phyloP scores from a whole-genome alignment of 352 stramenopile species.

The Phytophthora multivora region DNA sequence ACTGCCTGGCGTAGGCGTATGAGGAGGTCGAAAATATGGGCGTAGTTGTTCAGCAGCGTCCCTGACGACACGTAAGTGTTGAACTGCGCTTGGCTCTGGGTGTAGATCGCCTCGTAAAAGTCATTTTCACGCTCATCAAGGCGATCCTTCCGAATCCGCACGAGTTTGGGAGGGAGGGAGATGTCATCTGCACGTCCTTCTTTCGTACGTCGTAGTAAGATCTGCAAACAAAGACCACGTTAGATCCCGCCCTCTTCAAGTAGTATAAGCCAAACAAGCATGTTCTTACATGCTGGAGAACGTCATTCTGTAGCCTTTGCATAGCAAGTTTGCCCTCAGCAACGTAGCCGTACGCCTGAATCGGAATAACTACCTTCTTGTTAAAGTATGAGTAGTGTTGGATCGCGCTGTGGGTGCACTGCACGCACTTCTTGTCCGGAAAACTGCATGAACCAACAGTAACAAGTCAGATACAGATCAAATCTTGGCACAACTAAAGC shows the following conservation, averaged over 20 bases:
- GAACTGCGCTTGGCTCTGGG: constrained; percentile 97
- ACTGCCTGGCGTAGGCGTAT: constrained; percentile 98
- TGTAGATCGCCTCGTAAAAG: constrained; percentile 99
- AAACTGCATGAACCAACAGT: constrained; percentile 42
- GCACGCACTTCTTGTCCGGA: constrained; percentile 83
- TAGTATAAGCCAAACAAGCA: neutral
- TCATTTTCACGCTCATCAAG: constrained; percentile 95
- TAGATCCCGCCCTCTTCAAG: neutral
- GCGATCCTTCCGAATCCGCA: constrained; percentile 85
- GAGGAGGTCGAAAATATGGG: constrained; percentile 98
- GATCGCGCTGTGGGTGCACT: constrained; percentile 94
- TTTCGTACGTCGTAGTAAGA: constrained; percentile 98
- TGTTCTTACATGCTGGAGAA: constrained; percentile 85
- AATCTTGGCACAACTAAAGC: neutral
- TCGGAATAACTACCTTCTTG: constrained; percentile 98
- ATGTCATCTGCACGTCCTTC: constrained; percentile 97
- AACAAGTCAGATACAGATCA: constrained; percentile 21
- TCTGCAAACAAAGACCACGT: constrained; percentile 46
- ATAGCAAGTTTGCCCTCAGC: constrained; percentile 94
- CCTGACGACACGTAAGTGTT: constrained; percentile 97
- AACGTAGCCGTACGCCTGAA: constrained; percentile 95
- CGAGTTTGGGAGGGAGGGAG: constrained; percentile 85
- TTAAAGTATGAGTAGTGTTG: constrained; percentile 99
- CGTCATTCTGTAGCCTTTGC: constrained; percentile 95
- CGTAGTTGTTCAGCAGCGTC: constrained; percentile 99